A percentile compares a stretch with the other conserved stretches of the same genome.
Conservation (phyloP, 1,284 basidiomycete species). For the Tilletia horrida region DNA sequence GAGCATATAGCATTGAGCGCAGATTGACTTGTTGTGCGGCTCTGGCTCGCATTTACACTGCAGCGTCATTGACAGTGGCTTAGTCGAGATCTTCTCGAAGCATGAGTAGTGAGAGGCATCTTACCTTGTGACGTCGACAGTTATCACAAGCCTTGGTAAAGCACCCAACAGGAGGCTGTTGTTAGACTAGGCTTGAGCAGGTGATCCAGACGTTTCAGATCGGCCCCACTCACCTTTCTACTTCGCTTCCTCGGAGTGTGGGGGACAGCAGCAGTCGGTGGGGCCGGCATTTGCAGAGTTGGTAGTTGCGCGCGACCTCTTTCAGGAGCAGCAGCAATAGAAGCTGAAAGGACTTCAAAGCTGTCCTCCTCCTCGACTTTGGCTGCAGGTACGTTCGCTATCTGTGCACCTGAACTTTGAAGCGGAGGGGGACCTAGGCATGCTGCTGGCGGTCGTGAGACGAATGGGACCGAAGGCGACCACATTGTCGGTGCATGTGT, state of each 20-base stretch:
- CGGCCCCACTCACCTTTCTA: background rate
- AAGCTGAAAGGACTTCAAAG: too few relatives aligned
- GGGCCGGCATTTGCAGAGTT: too few relatives aligned
- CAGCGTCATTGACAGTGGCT: background rate
- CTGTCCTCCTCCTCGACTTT: background rate
- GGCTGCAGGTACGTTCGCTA: too few relatives aligned
- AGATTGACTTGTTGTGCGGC: background rate
- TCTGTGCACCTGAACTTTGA: too few relatives aligned
- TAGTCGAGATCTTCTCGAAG: background rate
- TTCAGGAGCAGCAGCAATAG: too few relatives aligned
- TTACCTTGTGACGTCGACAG: conserved; percentile 12
- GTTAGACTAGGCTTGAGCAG: background rate
- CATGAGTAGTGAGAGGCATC: background rate
- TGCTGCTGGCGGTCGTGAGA: too few relatives aligned
- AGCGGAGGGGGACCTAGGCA: background rate
- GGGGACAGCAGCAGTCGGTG: background rate
- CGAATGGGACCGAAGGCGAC: too few relatives aligned
- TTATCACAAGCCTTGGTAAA: background rate
- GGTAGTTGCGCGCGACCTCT: too few relatives aligned
- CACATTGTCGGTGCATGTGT: too few relatives aligned
- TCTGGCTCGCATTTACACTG: conserved; percentile 16
- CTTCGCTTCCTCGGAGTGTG: background rate
- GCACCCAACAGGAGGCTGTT: background rate
- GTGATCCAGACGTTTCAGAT: background rate
- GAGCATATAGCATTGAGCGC: conserved; percentile 8